A percentile compares a stretch with the other conserved stretches of the same genome.
Conservation (phyloP, 1,284 basidiomycete species). For the Porodaedalea pini region DNA sequence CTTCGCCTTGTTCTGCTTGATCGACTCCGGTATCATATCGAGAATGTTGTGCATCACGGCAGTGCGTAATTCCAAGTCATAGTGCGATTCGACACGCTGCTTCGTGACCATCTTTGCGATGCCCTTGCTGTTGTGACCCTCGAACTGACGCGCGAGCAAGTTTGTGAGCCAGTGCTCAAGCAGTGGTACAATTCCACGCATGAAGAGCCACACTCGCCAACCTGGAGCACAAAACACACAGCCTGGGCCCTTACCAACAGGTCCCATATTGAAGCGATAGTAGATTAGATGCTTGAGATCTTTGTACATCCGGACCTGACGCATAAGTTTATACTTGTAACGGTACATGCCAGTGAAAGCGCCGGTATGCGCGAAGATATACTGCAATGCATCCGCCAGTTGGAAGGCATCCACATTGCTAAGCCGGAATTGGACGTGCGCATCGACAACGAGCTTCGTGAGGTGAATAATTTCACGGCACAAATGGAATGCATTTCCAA, state of each 20-base stretch:
- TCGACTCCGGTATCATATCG: slow-evolving; percentile 98
- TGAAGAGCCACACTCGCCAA: slow-evolving; percentile 99
- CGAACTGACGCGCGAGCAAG: slow-evolving; percentile 95
- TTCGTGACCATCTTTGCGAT: slow-evolving; percentile 97
- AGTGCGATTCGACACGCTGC: slow-evolving; percentile 98
- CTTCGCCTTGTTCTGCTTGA: slow-evolving; percentile 99
- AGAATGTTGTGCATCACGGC: slow-evolving; percentile 99
- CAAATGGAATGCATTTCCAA: slow-evolving; percentile 98
- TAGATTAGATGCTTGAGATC: slow-evolving; percentile 98
- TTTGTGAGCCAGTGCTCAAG: slow-evolving; percentile 98
- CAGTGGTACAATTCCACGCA: slow-evolving; percentile 97
- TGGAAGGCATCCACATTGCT: slow-evolving; percentile 99
- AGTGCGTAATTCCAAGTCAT: slow-evolving; percentile 95
- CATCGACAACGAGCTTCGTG: slow-evolving; percentile 98
- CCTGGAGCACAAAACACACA: slow-evolving; percentile 99
- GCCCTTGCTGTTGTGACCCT: slow-evolving; percentile 95
- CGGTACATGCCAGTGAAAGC: slow-evolving; percentile 99
- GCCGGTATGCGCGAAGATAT: slow-evolving; percentile 96
- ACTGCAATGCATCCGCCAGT: slow-evolving; percentile 96
- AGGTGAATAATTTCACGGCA: slow-evolving; percentile 97
- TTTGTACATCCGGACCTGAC: slow-evolving; percentile 99
- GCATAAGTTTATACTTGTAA: slow-evolving; percentile 99
- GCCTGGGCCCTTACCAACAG: slow-evolving; percentile 98
- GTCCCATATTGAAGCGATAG: slow-evolving; percentile 99
- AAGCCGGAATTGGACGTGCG: slow-evolving; percentile 97